Evolutionary conservation across 1,284 basidiomycete genomes (phyloP), one percentile per base, ranked within the genome.

Genomic region (Thelephora terrestris): DNA sequence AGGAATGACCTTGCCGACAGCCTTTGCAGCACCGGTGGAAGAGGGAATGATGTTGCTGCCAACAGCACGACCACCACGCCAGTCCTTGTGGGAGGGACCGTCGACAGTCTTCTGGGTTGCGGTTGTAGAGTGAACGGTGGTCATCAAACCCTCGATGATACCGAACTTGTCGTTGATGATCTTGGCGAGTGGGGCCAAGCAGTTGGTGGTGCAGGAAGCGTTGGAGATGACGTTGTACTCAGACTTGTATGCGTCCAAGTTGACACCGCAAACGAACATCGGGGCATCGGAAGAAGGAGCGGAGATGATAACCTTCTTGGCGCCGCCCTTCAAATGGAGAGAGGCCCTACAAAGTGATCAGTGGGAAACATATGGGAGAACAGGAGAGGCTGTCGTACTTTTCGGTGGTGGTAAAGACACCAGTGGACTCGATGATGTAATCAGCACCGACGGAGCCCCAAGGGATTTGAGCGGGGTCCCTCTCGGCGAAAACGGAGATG

Each of bases 251-350:
- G 74, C 60, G 58, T 97, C 92, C 55, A 97, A 83, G 79, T 99
- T 99, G 71, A 99, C 95, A 78, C 95, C 95, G 61, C 76, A 79
- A 54, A 93, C 90, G 69, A 84, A 91, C 95, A 99, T 99, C 61
- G 95, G 95, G 23, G 95, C 96, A 70, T 99, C 96, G 49, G 93
- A 83, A 24, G 96, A 99, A 60, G 95, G 95, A 50, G 95, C 96
- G 58, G 95, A 97, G 80, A 99, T 99, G 75, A 99, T 79, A 66
- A 99, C 95, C 79, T 98, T 99, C 85, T 99, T 98, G 68, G 96
- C 95, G 69, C 96, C 96, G 64, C 96, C 95, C 75, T 96, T 94
- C 73, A 99, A 77, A 77, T 99, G 95, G 59, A 82, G 84, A 49
- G 77, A 77, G 52, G 96, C 95, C 77, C 91, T 94, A 9, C 3